phyloP scores from a whole-genome alignment of 225 moss, liverwort and hornwort genomes.

The Sphagnum contortum region DNA sequence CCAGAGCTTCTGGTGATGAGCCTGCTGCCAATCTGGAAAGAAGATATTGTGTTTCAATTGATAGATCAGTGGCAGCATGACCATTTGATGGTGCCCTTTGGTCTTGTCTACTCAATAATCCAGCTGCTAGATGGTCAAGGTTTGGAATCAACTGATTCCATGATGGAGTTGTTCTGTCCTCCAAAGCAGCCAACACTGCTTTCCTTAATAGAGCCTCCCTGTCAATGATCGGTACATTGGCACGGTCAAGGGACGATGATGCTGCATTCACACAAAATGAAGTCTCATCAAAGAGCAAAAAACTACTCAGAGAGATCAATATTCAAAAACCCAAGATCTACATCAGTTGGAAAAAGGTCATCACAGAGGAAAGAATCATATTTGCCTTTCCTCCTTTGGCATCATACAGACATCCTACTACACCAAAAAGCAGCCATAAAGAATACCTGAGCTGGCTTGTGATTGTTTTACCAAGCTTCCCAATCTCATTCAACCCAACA shows the following conservation, averaged over 20 bases:
- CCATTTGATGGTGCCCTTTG: constrained; percentile 18
- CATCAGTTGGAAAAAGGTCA: too few species aligned
- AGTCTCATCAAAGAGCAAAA: not conserved
- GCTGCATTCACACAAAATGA: constrained; percentile 12
- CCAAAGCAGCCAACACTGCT: constrained; percentile 30
- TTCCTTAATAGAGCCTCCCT: constrained; percentile 33
- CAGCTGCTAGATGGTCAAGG: constrained; percentile 16
- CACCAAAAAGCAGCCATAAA: too few species aligned
- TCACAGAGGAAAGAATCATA: too few species aligned
- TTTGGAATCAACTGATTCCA: constrained; percentile 35
- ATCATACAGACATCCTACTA: too few species aligned
- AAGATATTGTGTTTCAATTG: constrained; percentile 26
- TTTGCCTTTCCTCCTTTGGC: too few species aligned
- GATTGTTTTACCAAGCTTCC: too few species aligned
- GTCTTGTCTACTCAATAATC: constrained; percentile 19
- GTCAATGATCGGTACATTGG: constrained; percentile 18
- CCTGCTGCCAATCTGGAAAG: constrained; percentile 36
- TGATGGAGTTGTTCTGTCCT: constrained; percentile 35
- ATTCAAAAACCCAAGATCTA: too few species aligned
- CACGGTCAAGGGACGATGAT: constrained; percentile 13
- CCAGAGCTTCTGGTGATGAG: constrained; percentile 34
- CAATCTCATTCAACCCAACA: too few species aligned
- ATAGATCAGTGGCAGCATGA: constrained; percentile 14
- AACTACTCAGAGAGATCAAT: not conserved
- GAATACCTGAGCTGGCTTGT: too few species aligned